These are phyloP conservation scores for Pythium volutum DNA, from an alignment of 352 stramenopile species.

Conservation along the genomic window DNA sequence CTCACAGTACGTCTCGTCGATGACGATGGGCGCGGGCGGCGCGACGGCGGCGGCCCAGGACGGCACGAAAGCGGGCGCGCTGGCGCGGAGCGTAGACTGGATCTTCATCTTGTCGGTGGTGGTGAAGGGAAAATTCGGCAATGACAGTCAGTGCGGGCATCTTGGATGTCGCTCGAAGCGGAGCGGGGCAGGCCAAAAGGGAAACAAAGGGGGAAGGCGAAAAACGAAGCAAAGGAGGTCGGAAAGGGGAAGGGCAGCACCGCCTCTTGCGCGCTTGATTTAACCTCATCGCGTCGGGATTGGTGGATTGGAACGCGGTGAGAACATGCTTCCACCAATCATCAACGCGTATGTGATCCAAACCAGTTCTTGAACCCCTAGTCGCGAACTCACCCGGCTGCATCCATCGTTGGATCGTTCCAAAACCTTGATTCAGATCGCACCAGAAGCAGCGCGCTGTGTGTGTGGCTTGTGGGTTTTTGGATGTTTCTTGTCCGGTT, in stretches of 20 bases:
- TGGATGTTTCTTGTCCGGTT: conserved; percentile 7
- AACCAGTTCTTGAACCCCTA: conserved; percentile 9
- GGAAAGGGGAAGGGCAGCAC: neutral
- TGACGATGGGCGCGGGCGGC: conserved; percentile 36
- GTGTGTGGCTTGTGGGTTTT: conserved; percentile 4
- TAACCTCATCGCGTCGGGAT: conserved; percentile 23
- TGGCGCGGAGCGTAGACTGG: conserved; percentile 45
- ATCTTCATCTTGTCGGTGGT: conserved; percentile 29
- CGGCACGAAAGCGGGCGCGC: conserved; percentile 58
- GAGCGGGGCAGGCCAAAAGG: neutral
- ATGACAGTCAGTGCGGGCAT: conserved; percentile 6
- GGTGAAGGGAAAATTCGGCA: conserved; percentile 28
- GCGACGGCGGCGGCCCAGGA: conserved; percentile 30
- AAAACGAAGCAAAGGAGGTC: neutral
- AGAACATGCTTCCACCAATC: conserved; percentile 21
- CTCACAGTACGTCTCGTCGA: conserved; percentile 68
- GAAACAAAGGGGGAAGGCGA: neutral
- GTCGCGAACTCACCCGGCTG: neutral
- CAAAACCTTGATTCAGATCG: neutral
- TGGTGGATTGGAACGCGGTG: conserved; percentile 5
- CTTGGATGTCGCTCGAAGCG: neutral
- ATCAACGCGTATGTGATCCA: neutral
- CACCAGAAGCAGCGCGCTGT: neutral
- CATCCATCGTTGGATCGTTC: conserved; percentile 2
- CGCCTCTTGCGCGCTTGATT: conserved; percentile 14